These are phyloP conservation scores for Symmetrospora coprosmae DNA, from an alignment of 768 basidiomycete genomes.

Conservation along the genomic window DNA sequence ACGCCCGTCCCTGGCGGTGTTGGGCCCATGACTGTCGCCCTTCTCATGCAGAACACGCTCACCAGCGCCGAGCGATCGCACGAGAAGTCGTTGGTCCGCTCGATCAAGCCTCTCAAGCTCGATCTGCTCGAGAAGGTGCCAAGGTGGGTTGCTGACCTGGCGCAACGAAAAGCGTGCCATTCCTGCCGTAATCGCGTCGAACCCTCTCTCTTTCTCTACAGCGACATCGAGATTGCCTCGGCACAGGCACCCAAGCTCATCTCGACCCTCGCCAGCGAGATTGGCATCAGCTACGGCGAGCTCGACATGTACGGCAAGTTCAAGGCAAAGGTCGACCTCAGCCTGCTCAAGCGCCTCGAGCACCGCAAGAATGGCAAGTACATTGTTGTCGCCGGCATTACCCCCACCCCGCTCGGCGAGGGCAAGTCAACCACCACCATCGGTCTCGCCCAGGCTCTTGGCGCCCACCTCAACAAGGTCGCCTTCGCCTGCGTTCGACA, in stretches of 20 bases:
- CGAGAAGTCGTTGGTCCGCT: conserved; percentile 51
- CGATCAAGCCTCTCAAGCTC: conserved; percentile 60
- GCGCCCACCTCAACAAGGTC: conserved; percentile 80
- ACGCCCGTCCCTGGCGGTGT: conserved; percentile 98
- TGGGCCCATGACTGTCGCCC: conserved; percentile 98
- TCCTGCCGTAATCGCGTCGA: too few species aligned
- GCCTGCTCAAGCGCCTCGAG: conserved; percentile 64
- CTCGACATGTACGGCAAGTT: conserved; percentile 86
- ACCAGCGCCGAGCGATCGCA: conserved; percentile 68
- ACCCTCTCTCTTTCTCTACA: neutral
- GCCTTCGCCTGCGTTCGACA: conserved; percentile 94
- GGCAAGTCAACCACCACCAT: conserved; percentile 98
- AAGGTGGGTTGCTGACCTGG: conserved; percentile 40
- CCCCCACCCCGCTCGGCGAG: conserved; percentile 90
- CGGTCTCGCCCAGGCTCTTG: conserved; percentile 87
- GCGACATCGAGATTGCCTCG: conserved; percentile 90
- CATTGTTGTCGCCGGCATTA: conserved; percentile 88
- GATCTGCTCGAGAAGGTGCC: conserved; percentile 74
- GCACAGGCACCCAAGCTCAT: conserved; percentile 86
- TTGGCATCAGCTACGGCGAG: conserved; percentile 72
- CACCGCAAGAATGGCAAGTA: conserved; percentile 80
- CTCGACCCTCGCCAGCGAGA: conserved; percentile 66
- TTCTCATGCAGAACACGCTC: conserved; percentile 91
- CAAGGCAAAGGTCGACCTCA: conserved; percentile 93
- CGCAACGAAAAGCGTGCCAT: too few species aligned